Percentiles rank a stretch among this genome's conserved stretches.
Conservation (phyloP, 1,139 yeast species). For the Nakaseomyces uthaithaninus region DNA sequence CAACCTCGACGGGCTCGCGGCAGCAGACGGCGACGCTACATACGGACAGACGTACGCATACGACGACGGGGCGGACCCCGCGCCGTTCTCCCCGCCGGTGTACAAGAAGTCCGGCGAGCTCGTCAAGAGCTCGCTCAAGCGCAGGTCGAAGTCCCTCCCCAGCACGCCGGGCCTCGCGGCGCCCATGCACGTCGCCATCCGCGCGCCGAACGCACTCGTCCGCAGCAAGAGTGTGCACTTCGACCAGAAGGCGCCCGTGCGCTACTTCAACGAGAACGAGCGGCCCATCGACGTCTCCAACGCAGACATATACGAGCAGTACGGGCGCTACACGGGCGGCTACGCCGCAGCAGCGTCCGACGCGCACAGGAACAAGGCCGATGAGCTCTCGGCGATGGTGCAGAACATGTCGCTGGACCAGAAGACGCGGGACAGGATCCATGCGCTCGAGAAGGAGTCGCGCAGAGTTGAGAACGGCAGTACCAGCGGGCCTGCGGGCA, state of each 20-base stretch:
- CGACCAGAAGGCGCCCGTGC: slow-evolving; percentile 27
- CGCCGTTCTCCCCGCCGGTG: slow-evolving; percentile 20
- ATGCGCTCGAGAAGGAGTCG: slow-evolving; percentile 10
- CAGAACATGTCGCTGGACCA: slow-evolving; percentile 13
- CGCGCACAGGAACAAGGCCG: slow-evolving; percentile 15
- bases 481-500: neutral
- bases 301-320: slow-evolving; percentile 4
- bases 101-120: slow-evolving; percentile 30
- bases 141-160: slow-evolving; percentile 30
- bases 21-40: too few relatives aligned
- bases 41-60: too few relatives aligned
- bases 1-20: neutral
- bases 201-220: slow-evolving; percentile 10
- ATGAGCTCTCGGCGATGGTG: slow-evolving; percentile 17
- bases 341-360: neutral
- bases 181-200: slow-evolving; percentile 8
- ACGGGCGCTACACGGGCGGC: slow-evolving; percentile 1
- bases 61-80: slow-evolving; percentile 12
- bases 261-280: slow-evolving; percentile 28
- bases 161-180: slow-evolving; percentile 21
- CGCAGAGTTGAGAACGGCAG: slow-evolving; percentile 1
- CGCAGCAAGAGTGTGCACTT: slow-evolving; percentile 31
- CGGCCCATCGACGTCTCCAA: slow-evolving; percentile 27
- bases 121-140: slow-evolving; percentile 24
- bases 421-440: slow-evolving; percentile 11